A percentile compares a stretch with the other conserved stretches of the same genome.
Evolutionary conservation across 257 asterid species (phyloP).

Genomic region (Agastache rugosa): DNA sequence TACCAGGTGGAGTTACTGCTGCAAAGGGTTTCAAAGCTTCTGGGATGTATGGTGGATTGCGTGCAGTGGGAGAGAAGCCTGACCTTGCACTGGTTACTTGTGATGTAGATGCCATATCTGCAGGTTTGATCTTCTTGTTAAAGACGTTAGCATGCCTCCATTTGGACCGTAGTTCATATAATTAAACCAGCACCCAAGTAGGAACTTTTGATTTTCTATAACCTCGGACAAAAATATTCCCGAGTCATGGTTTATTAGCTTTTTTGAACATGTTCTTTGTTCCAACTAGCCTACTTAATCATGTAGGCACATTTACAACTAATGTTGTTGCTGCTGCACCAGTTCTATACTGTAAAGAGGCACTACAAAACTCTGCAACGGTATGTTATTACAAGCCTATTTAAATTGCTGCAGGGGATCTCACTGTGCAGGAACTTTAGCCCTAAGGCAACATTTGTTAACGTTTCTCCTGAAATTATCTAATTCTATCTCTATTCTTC

Average conservation of each 20-base stretch:
- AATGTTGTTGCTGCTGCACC: constrained; percentile 99
- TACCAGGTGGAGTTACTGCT: constrained; percentile 95
- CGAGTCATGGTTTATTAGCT: neutral
- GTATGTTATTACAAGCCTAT: constrained; percentile 50
- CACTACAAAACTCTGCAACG: constrained; percentile 68
- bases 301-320: constrained; percentile 83
- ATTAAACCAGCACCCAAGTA: constrained; percentile 13
- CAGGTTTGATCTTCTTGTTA: constrained; percentile 57
- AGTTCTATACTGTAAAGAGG: constrained; percentile 80
- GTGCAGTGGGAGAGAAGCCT: constrained; percentile 98
- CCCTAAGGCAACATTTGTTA: constrained; percentile 13
- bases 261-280: constrained; percentile 9
- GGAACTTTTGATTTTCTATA: neutral
- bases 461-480: neutral
- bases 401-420: constrained; percentile 1
- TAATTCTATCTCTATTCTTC: constrained; percentile 7
- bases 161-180: neutral
- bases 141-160: neutral
- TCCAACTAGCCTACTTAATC: constrained; percentile 28
- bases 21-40: constrained; percentile 97
- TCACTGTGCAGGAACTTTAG: constrained; percentile 8
- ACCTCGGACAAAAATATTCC: neutral
- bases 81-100: constrained; percentile 93
- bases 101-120: constrained; percentile 86
- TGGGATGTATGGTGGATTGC: constrained; percentile 93